A percentile compares a stretch with the other conserved stretches of the same genome.
Conservation (phyloP, 257 asterid genomes). For the Solanum medicagineum region DNA sequence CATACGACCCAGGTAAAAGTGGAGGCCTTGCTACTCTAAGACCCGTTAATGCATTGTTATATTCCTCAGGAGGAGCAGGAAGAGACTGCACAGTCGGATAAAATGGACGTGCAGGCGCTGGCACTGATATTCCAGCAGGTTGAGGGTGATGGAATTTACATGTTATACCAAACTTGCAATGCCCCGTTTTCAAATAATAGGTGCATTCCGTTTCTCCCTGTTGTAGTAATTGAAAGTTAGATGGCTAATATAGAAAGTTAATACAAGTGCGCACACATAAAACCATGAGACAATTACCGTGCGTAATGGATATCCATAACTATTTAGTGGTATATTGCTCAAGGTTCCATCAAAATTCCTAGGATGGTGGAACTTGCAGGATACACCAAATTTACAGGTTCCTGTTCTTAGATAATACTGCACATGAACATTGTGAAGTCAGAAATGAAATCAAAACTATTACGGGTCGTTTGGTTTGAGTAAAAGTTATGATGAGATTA, state of each 20-base stretch:
- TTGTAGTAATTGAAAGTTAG: slow-evolving; percentile 1
- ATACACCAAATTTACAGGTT: slow-evolving; percentile 72
- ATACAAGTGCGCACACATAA: neutral
- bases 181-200: slow-evolving; percentile 96
- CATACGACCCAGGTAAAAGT: slow-evolving; percentile 50
- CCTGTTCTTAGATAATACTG: slow-evolving; percentile 83
- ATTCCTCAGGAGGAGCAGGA: slow-evolving; percentile 51
- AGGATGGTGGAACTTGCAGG: slow-evolving; percentile 91
- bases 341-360: slow-evolving; percentile 63
- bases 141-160: slow-evolving; percentile 95
- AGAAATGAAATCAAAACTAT: neutral
- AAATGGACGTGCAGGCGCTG: slow-evolving; percentile 80
- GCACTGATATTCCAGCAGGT: slow-evolving; percentile 44
- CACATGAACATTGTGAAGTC: slow-evolving; percentile 6
- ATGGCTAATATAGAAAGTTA: neutral
- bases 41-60: slow-evolving; percentile 28
- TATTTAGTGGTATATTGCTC: slow-evolving; percentile 49
- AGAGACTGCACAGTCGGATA: slow-evolving; percentile 76
- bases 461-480: neutral
- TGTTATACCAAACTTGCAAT: slow-evolving; percentile 75
- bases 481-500: no score
- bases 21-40: slow-evolving; percentile 65
- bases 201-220: slow-evolving; percentile 93
- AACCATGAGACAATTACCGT: slow-evolving; percentile 31
- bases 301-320: slow-evolving; percentile 76